These are phyloP conservation scores for Pichia scutulata DNA, from an alignment of 805 yeast species.

Conservation along the genomic window DNA sequence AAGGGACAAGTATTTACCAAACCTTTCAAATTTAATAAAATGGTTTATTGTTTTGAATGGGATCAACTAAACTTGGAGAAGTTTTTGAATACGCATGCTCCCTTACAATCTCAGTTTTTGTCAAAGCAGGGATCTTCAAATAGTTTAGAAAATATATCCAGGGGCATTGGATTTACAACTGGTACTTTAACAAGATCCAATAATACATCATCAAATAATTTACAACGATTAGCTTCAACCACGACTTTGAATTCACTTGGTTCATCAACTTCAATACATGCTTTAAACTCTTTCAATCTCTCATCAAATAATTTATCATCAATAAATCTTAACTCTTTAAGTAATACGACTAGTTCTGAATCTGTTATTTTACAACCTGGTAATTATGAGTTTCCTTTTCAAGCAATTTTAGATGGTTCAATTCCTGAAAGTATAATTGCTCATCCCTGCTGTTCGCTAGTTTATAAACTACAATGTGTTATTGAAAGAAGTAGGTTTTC, in stretches of 20 bases:
- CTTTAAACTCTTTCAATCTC: constrained; percentile 26
- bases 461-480: constrained; percentile 67
- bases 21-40: constrained; percentile 48
- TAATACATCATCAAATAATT: constrained; percentile 35
- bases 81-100: constrained; percentile 20
- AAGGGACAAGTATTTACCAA: constrained; percentile 35
- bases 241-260: constrained; percentile 1
- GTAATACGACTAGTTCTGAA: neutral
- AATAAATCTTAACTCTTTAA: constrained; percentile 14
- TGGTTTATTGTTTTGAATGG: constrained; percentile 74
- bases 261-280: constrained; percentile 11
- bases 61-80: constrained; percentile 53
- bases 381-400: constrained; percentile 86
- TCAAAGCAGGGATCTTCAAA: constrained; percentile 1
- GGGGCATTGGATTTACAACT: constrained; percentile 21
- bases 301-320: constrained; percentile 24
- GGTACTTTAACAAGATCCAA: constrained; percentile 30
- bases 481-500: constrained; percentile 79
- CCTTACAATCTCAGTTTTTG: constrained; percentile 15
- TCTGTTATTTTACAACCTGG: constrained; percentile 53
- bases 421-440: constrained; percentile 88
- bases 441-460: constrained; percentile 66
- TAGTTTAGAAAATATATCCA: constrained; percentile 4
- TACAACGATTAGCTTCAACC: constrained; percentile 32
- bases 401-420: constrained; percentile 74